phyloP scores from a whole-genome alignment of 2,329 filamentous ascomycete genomes.

The Hymenoscyphus repandus region DNA sequence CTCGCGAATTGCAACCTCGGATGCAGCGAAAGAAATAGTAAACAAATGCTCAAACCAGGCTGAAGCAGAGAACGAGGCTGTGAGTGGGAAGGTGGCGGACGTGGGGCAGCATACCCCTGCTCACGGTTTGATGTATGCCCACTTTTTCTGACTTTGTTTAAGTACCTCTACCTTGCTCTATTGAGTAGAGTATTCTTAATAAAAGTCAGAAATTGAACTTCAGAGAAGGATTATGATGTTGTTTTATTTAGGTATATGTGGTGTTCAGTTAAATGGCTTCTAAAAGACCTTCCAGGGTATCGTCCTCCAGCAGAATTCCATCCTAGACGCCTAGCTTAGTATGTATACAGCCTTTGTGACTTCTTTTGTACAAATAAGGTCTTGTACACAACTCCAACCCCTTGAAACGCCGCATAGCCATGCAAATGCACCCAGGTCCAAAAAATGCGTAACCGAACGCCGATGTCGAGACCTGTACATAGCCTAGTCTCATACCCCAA shows the following conservation, averaged over 20 bases:
- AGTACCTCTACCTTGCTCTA: too few relatives aligned
- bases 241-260: background rate
- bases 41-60: background rate
- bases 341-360: constrained; percentile 8
- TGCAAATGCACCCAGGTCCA: constrained; percentile 14
- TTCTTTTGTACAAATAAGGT: constrained; percentile 18
- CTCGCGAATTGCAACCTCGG: background rate
- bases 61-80: background rate
- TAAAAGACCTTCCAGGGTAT: constrained; percentile 21
- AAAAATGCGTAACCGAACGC: constrained; percentile 18
- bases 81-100: background rate
- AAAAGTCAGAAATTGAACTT: background rate
- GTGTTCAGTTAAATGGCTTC: background rate
- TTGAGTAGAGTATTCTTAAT: too few relatives aligned
- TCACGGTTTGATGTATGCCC: too few relatives aligned
- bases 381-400: constrained; percentile 13
- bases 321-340: constrained; percentile 13
- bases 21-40: too few relatives aligned
- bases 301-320: constrained; percentile 20
- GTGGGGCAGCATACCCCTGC: too few relatives aligned
- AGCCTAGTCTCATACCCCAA: constrained; percentile 19
- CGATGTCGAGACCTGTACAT: constrained; percentile 11
- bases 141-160: too few relatives aligned
- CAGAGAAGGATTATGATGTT: background rate
- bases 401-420: constrained; percentile 17